Base-by-base conservation (phyloP, 441 rosid species). In the Geranium incanum region DNA sequence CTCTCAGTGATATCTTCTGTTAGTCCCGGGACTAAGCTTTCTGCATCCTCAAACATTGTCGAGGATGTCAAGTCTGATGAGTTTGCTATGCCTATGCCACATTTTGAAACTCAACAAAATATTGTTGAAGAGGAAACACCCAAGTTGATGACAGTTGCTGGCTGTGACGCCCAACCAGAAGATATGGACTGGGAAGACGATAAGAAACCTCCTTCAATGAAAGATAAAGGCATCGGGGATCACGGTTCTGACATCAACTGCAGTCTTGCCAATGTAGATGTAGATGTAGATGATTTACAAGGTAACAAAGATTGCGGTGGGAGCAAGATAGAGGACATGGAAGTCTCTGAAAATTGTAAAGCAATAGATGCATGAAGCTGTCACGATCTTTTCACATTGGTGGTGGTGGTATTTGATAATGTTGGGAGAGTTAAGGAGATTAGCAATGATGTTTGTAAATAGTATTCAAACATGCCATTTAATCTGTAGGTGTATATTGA, bases 21-120 rank as follows among this genome's bases (percentile, higher is more conserved):
- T 75, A 79, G 75, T 69, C 81, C 71, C 4, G 95, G 85, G 67
- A 81, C 74, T 63, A 89, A 85, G 83, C 48, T 77, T 77, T 79
- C 87, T 71, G 39, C 74, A 28, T 82, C 85, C 45, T 74, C 84
- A 67, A 75, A 77, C 6, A 68, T 75, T 75, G 76, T 84, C 57
- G 80, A 81, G 82, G 89, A 85, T 64, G 70, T 70, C 68, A 80
- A 74, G 36, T 64, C 76, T 66, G 84, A 74, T 75, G 80, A 74
- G 68, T 66, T 68, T 65, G 69, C 72, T 70, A 43, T 67, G 19
- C 66, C 74, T 13, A 45, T 28, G 33, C 50, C 50, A 8, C 50
- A 68, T 57, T 45, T 52, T 67, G 82, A 71, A 63, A 71, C 72
- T 71, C 68, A 72, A 73, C 77, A 50, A 7, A 62, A 76, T 69